Evolutionary conservation across 1,284 basidiomycete genomes (phyloP).

Genomic region (Naganishia cerealis): DNA sequence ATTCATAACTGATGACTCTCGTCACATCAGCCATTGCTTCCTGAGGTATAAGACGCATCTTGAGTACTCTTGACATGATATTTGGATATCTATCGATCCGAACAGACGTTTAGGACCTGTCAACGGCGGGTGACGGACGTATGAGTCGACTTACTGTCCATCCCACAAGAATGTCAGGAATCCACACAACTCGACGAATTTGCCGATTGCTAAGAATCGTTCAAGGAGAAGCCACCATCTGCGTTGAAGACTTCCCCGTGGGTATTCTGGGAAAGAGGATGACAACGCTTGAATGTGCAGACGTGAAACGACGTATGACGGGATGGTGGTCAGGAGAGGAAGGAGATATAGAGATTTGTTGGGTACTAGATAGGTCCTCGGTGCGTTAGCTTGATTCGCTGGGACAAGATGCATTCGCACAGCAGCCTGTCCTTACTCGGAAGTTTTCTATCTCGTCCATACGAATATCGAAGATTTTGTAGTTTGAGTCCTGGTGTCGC

Average conservation of each 20-base stretch:
- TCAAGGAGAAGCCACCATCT: constrained; percentile 73
- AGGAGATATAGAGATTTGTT: constrained; percentile 58
- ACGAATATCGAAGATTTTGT: constrained; percentile 68
- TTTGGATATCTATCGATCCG: constrained; percentile 71
- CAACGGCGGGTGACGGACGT: background rate
- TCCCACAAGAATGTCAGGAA: constrained; percentile 83
- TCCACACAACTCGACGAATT: constrained; percentile 65
- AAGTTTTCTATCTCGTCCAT: constrained; percentile 7
- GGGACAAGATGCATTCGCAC: background rate
- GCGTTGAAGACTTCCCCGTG: constrained; percentile 70
- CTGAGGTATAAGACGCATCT: constrained; percentile 74
- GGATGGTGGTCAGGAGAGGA: constrained; percentile 65
- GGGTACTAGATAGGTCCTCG: constrained; percentile 61
- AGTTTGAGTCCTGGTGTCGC: constrained; percentile 88
- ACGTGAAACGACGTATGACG: constrained; percentile 76
- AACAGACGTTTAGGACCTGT: background rate
- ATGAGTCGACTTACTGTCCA: constrained; percentile 64
- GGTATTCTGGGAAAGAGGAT: constrained; percentile 83
- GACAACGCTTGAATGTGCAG: constrained; percentile 74
- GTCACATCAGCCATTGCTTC: constrained; percentile 63
- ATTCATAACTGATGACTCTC: constrained; percentile 93
- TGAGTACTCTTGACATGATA: constrained; percentile 76
- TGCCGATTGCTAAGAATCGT: constrained; percentile 66
- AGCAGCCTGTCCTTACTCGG: constrained; percentile 26
- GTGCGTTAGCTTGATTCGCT: constrained; percentile 57